A percentile compares a stretch with the other conserved stretches of the same genome.
These are phyloP conservation scores for Fusarium brevicatenulatum DNA, from an alignment of 2,329 filamentous ascomycete genomes.

Conservation along the genomic window DNA sequence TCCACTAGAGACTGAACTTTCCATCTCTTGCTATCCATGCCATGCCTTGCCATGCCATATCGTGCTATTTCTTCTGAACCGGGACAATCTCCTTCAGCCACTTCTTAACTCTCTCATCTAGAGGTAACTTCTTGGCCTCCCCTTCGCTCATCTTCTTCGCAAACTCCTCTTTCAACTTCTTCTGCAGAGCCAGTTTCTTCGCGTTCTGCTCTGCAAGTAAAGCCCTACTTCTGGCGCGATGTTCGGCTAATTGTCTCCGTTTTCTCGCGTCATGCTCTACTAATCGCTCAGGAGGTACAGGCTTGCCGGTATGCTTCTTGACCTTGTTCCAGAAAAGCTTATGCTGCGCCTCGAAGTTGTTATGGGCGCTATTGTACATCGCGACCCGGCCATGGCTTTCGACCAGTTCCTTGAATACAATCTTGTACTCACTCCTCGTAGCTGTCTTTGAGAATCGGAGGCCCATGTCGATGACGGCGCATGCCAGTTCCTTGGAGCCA, in stretches of 20 bases:
- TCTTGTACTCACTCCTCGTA: constrained; percentile 26
- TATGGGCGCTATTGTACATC: constrained; percentile 10
- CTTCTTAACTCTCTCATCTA: constrained; percentile 36
- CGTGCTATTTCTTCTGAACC: not conserved
- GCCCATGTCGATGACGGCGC: constrained; percentile 32
- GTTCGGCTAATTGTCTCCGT: not conserved
- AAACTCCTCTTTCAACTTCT: constrained; percentile 25
- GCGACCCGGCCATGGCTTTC: not conserved
- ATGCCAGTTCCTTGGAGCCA: constrained; percentile 15
- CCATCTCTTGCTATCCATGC: constrained; percentile 11
- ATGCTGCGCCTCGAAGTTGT: constrained; percentile 13
- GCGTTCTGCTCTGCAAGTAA: constrained; percentile 5
- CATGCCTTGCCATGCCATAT: not conserved
- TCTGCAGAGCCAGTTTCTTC: constrained; percentile 4
- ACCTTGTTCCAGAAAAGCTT: constrained; percentile 30
- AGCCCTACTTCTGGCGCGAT: constrained; percentile 1
- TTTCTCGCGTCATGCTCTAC: not conserved
- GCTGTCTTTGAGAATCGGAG: constrained; percentile 24
- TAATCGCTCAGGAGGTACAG: constrained; percentile 21
- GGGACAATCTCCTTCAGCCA: constrained; percentile 39
- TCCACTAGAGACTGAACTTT: not conserved
- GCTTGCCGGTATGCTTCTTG: constrained; percentile 13
- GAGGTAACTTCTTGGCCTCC: constrained; percentile 33
- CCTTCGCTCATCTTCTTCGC: constrained; percentile 38
- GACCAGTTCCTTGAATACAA: constrained; percentile 24